phyloP scores from a whole-genome alignment of 2,329 filamentous ascomycete species.

The Xylariaceae sp. region DNA sequence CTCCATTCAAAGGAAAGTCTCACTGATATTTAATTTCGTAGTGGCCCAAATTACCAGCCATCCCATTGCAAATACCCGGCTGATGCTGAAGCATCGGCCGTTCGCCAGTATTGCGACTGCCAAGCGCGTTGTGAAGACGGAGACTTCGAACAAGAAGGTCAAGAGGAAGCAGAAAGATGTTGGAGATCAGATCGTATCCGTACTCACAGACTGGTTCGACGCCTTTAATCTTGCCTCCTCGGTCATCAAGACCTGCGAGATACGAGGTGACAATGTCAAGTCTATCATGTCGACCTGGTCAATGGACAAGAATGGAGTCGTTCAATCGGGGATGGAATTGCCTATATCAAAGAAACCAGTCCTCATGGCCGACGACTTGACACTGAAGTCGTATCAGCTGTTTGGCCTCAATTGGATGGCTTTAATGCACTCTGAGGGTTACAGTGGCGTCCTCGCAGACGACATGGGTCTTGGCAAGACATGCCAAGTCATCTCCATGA shows the following conservation, averaged over 20 bases:
- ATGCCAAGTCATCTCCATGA: conserved; percentile 89
- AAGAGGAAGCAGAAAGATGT: conserved; percentile 31
- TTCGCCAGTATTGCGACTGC: conserved; percentile 53
- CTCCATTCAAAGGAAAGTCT: no score
- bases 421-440: conserved; percentile 70
- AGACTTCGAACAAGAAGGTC: conserved; percentile 9
- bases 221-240: conserved; percentile 40
- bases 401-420: conserved; percentile 94
- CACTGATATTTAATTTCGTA: no score
- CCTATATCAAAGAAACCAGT: conserved; percentile 61
- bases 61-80: conserved; percentile 62
- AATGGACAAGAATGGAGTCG: conserved; percentile 30
- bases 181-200: conserved; percentile 30
- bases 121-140: conserved; percentile 51
- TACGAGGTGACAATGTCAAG: conserved; percentile 34
- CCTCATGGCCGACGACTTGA: conserved; percentile 70
- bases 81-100: conserved; percentile 29
- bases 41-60: conserved; percentile 78
- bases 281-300: conserved; percentile 24
- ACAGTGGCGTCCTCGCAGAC: conserved; percentile 90
- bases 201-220: conserved; percentile 43
- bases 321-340: conserved; percentile 31
- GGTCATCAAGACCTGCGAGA: conserved; percentile 38
- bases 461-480: conserved; percentile 98
- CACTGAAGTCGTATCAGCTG: conserved; percentile 89